These are phyloP conservation scores for Glycyrrhiza uralensis DNA, from an alignment of 306 rosid species.

Conservation along the genomic window DNA sequence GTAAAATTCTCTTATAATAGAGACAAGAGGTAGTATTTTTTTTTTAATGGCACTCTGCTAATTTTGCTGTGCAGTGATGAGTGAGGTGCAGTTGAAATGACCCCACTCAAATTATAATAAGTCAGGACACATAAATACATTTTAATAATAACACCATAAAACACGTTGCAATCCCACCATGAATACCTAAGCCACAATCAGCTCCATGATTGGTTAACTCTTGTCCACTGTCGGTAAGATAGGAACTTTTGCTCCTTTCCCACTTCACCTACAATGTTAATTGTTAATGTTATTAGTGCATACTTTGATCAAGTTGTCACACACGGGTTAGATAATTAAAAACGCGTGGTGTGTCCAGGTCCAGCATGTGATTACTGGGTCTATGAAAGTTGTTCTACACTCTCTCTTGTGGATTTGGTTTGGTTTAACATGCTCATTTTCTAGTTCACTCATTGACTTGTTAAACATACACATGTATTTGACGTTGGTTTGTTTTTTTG, in stretches of 20 bases:
- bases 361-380: neutral
- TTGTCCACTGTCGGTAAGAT: neutral
- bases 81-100: neutral
- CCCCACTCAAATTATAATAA: neutral
- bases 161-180: slow-evolving; percentile 2
- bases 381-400: too few species aligned
- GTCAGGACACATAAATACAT: neutral
- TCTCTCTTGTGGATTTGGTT: too few species aligned
- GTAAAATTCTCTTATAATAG: too few species aligned
- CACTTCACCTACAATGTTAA: neutral
- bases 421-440: neutral
- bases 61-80: neutral
- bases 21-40: too few species aligned
- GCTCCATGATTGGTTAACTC: neutral
- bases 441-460: neutral
- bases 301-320: neutral
- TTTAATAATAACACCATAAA: neutral
- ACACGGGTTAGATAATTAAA: neutral
- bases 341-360: neutral
- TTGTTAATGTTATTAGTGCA: neutral
- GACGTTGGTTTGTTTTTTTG: neutral
- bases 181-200: neutral
- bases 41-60: too few species aligned
- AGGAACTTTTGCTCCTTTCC: neutral
- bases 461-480: neutral